Evolutionary conservation across 2,329 filamentous ascomycete genomes (phyloP).

Genomic region (Penicillium sp.): DNA sequence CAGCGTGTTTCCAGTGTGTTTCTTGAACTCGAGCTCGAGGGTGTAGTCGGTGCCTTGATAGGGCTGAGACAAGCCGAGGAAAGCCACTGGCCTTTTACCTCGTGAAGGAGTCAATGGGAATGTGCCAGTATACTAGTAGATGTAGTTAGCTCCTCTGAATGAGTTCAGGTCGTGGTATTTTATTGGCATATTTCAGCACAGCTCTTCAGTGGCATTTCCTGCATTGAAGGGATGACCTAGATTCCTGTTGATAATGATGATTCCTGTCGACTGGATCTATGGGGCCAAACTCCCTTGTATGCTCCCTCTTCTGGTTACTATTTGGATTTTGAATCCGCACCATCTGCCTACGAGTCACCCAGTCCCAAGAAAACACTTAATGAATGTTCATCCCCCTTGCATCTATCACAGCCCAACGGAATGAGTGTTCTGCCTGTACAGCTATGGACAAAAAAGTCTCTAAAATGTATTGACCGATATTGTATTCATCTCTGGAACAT

Average conservation of each 20-base stretch:
- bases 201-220: not conserved
- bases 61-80: no score
- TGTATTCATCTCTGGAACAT: not conserved
- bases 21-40: no score
- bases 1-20: no score
- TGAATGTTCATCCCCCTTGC: not conserved
- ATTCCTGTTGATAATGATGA: not conserved
- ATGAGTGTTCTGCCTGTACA: not conserved
- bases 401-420: not conserved
- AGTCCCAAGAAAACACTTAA: not conserved
- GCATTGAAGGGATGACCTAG: not conserved
- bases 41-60: no score
- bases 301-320: not conserved
- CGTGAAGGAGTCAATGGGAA: no score
- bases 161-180: no score
- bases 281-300: not conserved
- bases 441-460: not conserved
- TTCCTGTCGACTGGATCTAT: not conserved
- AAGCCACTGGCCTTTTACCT: no score
- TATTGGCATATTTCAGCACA: no score
- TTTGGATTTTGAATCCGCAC: not conserved
- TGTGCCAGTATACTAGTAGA: no score
- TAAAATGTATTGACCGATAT: not conserved
- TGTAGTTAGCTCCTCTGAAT: no score
- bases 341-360: not conserved